Base-by-base conservation (phyloP, 202 grass and related monocot species). In the Miscanthus sacchariflorus region DNA sequence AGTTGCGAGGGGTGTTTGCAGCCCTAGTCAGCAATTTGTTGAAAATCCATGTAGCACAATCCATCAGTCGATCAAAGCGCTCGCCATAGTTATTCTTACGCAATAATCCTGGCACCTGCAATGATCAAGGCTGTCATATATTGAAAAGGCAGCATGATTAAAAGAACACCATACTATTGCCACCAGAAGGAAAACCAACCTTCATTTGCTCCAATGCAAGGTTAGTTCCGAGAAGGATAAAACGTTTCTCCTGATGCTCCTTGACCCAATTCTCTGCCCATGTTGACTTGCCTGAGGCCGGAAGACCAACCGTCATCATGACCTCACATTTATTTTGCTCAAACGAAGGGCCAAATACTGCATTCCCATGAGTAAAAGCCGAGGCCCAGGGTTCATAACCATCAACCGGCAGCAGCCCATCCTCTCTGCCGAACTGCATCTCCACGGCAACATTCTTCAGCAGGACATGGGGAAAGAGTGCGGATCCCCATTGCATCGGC, bases 161-260 rank as follows among this genome's bases (percentile, higher is more conserved):
- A 72, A 52, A 80, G 38, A 70, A 7, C 27, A 59, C 7, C 28
- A 12, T 24, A 21, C 2, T 69, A 71, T 73, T 10, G 7, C 17
- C 43, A 19, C n/a, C 15, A 86, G 79, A 13, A 15, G 6, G 36
- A 12, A 28, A 13, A 80, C 90, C 85, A 78, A 89, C 93, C 89
- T 93, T 95, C 93, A 93, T 95, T 89, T 95, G 91, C 24, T 93
- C 93, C 89, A 95, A 80, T 35, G 35, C 87, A 83, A 93, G 91
- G 39, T 93, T 93, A 63, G 91, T 93, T 27, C 91, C 93, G 2
- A 95, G 93, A 84, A 95, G 61, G 64, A 93, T 71, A 6, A 83
- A 87, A 14, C 91, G 91, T 40, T 91, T 93, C 72, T 91, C 89
- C 1, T 84, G 89, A 82, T 93, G 86, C 36, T 91, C 81, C 89